phyloP scores from a whole-genome alignment of 1,284 basidiomycete species.

The Pisolithus thermaeus region DNA sequence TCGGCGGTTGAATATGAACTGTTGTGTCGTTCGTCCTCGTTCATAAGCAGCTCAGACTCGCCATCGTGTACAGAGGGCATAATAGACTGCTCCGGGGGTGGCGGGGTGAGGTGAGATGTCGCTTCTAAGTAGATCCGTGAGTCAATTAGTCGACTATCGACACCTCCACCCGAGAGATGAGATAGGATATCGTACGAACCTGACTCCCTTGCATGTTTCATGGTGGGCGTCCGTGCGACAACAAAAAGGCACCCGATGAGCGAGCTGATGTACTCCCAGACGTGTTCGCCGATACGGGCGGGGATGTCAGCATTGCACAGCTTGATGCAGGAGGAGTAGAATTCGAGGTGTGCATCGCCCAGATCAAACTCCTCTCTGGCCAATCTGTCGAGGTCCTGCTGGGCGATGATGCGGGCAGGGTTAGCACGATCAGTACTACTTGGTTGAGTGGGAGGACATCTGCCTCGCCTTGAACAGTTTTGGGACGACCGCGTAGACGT shows the following conservation, averaged over 20 bases:
- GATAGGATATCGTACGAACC: conserved; percentile 1
- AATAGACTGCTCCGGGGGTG: not conserved
- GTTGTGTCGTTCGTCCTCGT: not conserved
- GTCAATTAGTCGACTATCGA: not conserved
- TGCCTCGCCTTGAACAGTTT: conserved; percentile 13
- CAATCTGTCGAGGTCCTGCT: conserved; percentile 14
- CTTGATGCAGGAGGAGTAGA: conserved; percentile 19
- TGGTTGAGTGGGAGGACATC: not conserved
- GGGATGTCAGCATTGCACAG: conserved; percentile 14
- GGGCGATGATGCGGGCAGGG: not conserved
- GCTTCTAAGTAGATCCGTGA: not conserved
- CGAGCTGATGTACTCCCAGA: conserved; percentile 15
- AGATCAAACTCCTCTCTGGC: conserved; percentile 19
- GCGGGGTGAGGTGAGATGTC: not conserved
- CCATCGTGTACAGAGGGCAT: not conserved
- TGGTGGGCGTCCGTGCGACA: not conserved
- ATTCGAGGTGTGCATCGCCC: conserved; percentile 9
- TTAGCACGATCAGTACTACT: not conserved
- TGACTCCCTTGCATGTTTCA: not conserved
- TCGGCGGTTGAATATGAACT: not conserved
- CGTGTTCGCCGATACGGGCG: conserved; percentile 17
- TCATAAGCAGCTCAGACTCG: not conserved
- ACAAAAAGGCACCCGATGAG: conserved; percentile 23
- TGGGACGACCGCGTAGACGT: conserved; percentile 19
- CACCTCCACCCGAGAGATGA: too few relatives aligned